Base-by-base conservation (phyloP, 2,329 filamentous ascomycete genomes). In the Beauveria asiatica region DNA sequence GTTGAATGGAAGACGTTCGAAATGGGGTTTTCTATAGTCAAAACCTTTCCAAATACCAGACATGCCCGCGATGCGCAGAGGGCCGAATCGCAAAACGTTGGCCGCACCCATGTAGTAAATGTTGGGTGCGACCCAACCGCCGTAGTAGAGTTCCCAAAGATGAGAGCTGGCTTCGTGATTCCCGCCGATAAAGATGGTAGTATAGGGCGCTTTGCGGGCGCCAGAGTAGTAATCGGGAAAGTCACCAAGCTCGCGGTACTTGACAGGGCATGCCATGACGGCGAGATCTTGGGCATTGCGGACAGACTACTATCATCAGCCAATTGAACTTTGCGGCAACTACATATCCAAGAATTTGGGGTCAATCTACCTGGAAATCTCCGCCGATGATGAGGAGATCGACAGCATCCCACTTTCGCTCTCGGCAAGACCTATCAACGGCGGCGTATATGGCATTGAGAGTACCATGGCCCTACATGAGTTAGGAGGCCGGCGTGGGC, bases 51-150 rank as follows among this genome's bases (percentile, higher is more conserved):
- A 99, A 64, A 99, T 99, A 6, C 94, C 94, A 57, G 90, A 94
- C 71, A 97, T 78, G 5, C 88, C 93, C 41, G 91, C 90, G 63
- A 99, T 96, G 23, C 94, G 86, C 53, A 99, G 76, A 1, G 90
- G 88, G 0, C 93, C 93, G 37, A 95, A 78, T 19, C 88, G 86
- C 45, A 99, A 72, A 9, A 99, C 87, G 70, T 96, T 97, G 62
- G 94, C 91, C 39, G 92, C 90, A 53, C 94, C 94, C 72, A 97
- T 82, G 75, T 97, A 99, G 78, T 97, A 99, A 64, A 99, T 97
- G 66, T 94, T 96, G 9, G 91, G 92, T 8, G 93, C 93, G 6
- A 91, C 94, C 94, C 94, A 99, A 55, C 94, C 94, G 56, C 94
- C 94, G 70, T 97, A 96, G 76, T 90, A 96, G 0, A 99, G 82